A percentile compares a stretch with the other conserved stretches of the same genome.
Conservation (phyloP, 768 basidiomycete species). For the Chalciporus piperatus region DNA sequence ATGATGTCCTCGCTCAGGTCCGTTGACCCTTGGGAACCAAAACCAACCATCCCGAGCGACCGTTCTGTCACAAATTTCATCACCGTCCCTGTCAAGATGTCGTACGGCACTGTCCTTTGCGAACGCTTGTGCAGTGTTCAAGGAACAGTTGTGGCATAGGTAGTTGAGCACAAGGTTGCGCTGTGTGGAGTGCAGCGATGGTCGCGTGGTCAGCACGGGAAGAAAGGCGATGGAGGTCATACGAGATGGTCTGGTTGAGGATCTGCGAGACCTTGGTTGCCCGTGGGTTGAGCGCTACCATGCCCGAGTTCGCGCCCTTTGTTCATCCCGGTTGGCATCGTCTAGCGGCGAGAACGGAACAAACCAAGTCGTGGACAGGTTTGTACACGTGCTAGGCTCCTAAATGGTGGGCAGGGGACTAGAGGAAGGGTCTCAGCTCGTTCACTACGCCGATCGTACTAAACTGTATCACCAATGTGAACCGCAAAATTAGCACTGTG, state of each 20-base stretch:
- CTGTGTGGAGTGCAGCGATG: slow-evolving; percentile 33
- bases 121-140: slow-evolving; percentile 69
- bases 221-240: slow-evolving; percentile 9
- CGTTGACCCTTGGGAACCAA: slow-evolving; percentile 13
- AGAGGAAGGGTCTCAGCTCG: no score
- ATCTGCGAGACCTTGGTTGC: slow-evolving; percentile 29
- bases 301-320: slow-evolving; percentile 17
- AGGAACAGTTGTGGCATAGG: slow-evolving; percentile 70
- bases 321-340: slow-evolving; percentile 17
- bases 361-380: no score
- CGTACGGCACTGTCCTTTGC: slow-evolving; percentile 57
- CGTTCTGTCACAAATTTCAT: slow-evolving; percentile 44
- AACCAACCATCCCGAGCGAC: slow-evolving; percentile 16
- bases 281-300: background rate
- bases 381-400: no score
- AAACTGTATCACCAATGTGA: no score
- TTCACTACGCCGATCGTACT: background rate
- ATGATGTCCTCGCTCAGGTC: slow-evolving; percentile 40
- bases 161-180: slow-evolving; percentile 73
- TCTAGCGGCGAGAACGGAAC: slow-evolving; percentile 3
- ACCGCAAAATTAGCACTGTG: slow-evolving; percentile 9
- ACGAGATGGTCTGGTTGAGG: slow-evolving; percentile 47
- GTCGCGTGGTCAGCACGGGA: slow-evolving; percentile 1
- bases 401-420: no score
- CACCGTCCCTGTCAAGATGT: slow-evolving; percentile 67